A percentile compares a stretch with the other conserved stretches of the same genome.
These are phyloP conservation scores for Aspergillus costaricaensis DNA, from an alignment of 2,329 filamentous ascomycete genomes.

Conservation along the genomic window DNA sequence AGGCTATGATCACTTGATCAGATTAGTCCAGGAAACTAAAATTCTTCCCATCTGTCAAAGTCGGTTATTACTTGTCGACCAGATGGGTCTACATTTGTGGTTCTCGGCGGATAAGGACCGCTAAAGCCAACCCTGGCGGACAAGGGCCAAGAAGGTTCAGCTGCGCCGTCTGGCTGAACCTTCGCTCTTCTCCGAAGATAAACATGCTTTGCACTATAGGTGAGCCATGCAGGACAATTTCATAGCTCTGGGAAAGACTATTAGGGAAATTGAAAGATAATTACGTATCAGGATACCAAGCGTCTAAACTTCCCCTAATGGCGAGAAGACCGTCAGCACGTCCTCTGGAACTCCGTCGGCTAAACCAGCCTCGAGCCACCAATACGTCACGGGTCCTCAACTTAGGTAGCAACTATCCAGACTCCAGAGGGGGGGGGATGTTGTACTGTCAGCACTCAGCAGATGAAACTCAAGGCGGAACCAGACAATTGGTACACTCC, in stretches of 20 bases:
- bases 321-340: not conserved
- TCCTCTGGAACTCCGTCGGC: not conserved
- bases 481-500: not conserved
- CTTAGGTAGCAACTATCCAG: not conserved
- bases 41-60: not conserved
- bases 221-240: not conserved
- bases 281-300: not conserved
- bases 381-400: not conserved
- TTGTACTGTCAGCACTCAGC: not conserved
- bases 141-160: conserved; percentile 1
- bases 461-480: not conserved
- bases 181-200: conserved; percentile 8
- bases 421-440: not conserved
- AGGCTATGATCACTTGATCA: not conserved
- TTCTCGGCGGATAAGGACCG: not conserved
- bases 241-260: not conserved
- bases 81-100: not conserved
- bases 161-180: not conserved
- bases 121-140: not conserved
- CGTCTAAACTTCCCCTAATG: not conserved
- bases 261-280: not conserved
- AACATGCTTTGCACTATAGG: not conserved
- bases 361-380: not conserved
- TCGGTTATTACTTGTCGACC: not conserved
- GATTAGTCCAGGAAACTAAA: not conserved